These are phyloP conservation scores for Boechera retrofracta DNA, from an alignment of 345 rosid species.

Conservation along the genomic window DNA sequence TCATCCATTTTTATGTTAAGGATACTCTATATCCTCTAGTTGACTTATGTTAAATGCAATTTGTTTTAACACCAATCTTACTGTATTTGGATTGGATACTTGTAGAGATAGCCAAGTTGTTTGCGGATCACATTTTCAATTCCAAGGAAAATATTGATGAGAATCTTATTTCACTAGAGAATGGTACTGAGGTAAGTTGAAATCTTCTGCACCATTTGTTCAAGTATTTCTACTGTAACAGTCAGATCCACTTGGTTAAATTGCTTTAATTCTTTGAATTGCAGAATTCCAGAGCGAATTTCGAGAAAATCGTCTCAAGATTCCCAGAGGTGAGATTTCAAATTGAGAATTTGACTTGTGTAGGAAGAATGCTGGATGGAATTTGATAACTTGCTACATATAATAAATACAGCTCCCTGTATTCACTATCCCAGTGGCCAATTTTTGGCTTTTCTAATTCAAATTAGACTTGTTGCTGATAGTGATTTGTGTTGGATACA, in stretches of 20 bases:
- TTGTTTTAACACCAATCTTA: not conserved
- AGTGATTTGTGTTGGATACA: not conserved
- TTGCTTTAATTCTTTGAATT: constrained; percentile 9
- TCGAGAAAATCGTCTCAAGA: constrained; percentile 58
- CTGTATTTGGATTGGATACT: constrained; percentile 32
- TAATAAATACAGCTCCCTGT: too few species aligned
- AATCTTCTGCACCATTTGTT: constrained; percentile 20
- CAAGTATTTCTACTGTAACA: not conserved
- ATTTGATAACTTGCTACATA: constrained; percentile 15
- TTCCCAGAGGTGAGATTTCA: constrained; percentile 60
- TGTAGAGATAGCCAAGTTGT: constrained; percentile 61
- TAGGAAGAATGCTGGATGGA: not conserved
- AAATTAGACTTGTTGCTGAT: not conserved
- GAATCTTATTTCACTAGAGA: constrained; percentile 51
- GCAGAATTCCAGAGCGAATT: constrained; percentile 59
- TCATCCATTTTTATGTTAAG: not conserved
- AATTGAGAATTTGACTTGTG: constrained; percentile 21
- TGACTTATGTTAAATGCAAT: not conserved
- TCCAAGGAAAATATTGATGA: constrained; percentile 75
- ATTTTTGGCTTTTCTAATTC: too few species aligned
- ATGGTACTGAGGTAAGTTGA: constrained; percentile 56
- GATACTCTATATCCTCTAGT: not conserved
- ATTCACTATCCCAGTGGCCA: too few species aligned
- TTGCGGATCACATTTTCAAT: constrained; percentile 59
- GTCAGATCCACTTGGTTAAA: constrained; percentile 16